Conservation (phyloP, 2,329 filamentous ascomycete species). For the Aspergillus pseudonomiae region DNA sequence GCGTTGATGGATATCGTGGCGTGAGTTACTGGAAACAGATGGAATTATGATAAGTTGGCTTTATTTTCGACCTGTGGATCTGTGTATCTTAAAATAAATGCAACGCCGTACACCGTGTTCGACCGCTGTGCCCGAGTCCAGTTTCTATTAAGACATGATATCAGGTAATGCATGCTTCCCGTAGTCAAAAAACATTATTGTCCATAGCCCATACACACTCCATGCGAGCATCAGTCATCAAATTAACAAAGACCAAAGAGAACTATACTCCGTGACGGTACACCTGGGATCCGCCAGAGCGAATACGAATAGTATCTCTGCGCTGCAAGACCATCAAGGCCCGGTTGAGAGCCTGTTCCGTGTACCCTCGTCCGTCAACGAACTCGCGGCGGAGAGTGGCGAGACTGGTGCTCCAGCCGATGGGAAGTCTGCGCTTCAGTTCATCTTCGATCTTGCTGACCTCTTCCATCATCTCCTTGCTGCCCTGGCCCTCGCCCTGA, state of each 20-base stretch:
- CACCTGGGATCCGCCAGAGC: constrained; percentile 53
- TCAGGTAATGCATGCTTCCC: constrained; percentile 12
- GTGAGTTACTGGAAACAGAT: neutral
- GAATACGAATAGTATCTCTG: constrained; percentile 69
- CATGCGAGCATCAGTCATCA: constrained; percentile 14
- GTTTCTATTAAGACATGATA: constrained; percentile 14
- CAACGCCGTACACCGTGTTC: constrained; percentile 24
- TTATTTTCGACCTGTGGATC: neutral
- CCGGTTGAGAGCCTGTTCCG: constrained; percentile 80
- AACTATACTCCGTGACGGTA: constrained; percentile 50
- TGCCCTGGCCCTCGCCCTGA: constrained; percentile 80
- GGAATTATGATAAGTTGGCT: neutral
- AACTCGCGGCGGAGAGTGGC: constrained; percentile 86
- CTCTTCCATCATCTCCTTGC: constrained; percentile 88
- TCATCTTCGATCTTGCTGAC: constrained; percentile 85
- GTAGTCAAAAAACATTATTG: constrained; percentile 8
- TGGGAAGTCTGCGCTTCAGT: constrained; percentile 80
- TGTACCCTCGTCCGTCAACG: constrained; percentile 88
- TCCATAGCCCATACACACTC: constrained; percentile 8
- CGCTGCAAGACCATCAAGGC: constrained; percentile 84
- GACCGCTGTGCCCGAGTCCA: constrained; percentile 23
- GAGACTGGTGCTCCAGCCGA: constrained; percentile 92
- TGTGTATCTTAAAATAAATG: constrained; percentile 11
- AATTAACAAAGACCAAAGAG: constrained; percentile 9
- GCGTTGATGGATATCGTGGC: neutral